Evolutionary conservation across 176 grass and related monocot species (phyloP).

Genomic region (Eremochloa ophiuroides): DNA sequence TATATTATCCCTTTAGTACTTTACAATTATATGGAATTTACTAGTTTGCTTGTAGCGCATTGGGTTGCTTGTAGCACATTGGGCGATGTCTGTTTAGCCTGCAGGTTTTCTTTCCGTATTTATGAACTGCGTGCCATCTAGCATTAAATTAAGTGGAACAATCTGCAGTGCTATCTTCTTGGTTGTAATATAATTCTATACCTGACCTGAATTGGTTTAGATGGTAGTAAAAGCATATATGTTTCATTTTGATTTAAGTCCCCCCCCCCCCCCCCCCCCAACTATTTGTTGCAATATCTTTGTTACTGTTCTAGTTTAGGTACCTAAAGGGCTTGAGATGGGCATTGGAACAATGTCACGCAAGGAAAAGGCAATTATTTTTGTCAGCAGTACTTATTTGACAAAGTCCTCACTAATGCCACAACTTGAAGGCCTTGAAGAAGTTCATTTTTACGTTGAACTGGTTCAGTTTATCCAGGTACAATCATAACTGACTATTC

Average conservation of each 20-base stretch:
- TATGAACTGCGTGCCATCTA: background rate
- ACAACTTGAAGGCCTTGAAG: conserved; percentile 64
- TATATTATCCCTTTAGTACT: background rate
- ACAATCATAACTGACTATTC: conserved; percentile 13
- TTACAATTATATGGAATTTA: background rate
- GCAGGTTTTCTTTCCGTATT: background rate
- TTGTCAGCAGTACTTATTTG: conserved; percentile 70
- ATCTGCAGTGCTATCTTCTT: conserved; percentile 2
- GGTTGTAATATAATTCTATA: background rate
- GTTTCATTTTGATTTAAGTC: conserved; percentile 17
- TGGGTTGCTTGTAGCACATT: background rate
- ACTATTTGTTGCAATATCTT: conserved; percentile 23
- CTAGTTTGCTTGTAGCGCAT: background rate
- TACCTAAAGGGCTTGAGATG: conserved; percentile 97
- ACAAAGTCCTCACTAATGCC: conserved; percentile 72
- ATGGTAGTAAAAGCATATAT: background rate
- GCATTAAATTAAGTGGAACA: background rate
- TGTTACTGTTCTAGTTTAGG: conserved; percentile 61
- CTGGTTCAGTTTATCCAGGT: conserved; percentile 93
- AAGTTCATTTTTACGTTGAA: conserved; percentile 84
- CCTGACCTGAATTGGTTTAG: background rate
- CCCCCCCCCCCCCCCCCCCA: background rate
- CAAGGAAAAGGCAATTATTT: conserved; percentile 85
- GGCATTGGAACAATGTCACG: conserved; percentile 83
- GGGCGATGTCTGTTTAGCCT: background rate